Evolutionary conservation across 148 eudicot genomes (phyloP).

Genomic region (Spergularia bocconei): DNA sequence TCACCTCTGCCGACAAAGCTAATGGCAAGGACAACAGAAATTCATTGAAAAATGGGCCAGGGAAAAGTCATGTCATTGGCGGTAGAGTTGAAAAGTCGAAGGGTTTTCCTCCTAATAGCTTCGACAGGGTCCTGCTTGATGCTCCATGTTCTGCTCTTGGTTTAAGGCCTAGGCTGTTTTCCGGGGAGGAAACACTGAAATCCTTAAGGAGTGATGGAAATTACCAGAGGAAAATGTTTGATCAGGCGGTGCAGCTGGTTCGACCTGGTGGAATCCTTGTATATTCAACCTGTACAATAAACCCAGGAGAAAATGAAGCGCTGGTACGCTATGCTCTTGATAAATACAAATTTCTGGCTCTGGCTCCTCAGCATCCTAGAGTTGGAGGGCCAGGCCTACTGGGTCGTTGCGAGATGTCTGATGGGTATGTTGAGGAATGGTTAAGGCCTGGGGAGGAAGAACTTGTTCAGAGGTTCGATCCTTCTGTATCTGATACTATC

Average conservation of each 20-base stretch:
- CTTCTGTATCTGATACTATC: constrained; percentile 73
- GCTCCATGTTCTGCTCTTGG: constrained; percentile 99
- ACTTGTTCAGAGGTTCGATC: constrained; percentile 92
- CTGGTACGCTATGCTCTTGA: constrained; percentile 86
- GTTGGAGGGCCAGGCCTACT: constrained; percentile 85
- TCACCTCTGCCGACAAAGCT: constrained; percentile 19
- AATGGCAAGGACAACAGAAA: constrained; percentile 31
- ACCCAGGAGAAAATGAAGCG: constrained; percentile 93
- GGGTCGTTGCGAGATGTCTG: constrained; percentile 58
- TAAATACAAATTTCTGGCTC: constrained; percentile 68
- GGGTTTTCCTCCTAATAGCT: constrained; percentile 78
- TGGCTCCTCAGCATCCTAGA: constrained; percentile 67
- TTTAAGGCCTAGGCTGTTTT: constrained; percentile 84
- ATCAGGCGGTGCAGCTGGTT: constrained; percentile 94
- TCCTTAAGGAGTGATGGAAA: constrained; percentile 69
- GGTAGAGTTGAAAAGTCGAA: constrained; percentile 74
- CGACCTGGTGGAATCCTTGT: constrained; percentile 93
- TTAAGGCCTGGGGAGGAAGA: constrained; percentile 80
- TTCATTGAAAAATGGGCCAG: constrained; percentile 65
- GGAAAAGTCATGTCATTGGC: constrained; percentile 59
- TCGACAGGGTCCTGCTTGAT: constrained; percentile 92
- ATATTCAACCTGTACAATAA: constrained; percentile 94
- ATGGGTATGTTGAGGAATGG: constrained; percentile 85
- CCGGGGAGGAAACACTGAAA: constrained; percentile 74
- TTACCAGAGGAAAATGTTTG: constrained; percentile 83